phyloP scores from a whole-genome alignment of 2,329 filamentous ascomycete species.

The Calonectria fujianensis region DNA sequence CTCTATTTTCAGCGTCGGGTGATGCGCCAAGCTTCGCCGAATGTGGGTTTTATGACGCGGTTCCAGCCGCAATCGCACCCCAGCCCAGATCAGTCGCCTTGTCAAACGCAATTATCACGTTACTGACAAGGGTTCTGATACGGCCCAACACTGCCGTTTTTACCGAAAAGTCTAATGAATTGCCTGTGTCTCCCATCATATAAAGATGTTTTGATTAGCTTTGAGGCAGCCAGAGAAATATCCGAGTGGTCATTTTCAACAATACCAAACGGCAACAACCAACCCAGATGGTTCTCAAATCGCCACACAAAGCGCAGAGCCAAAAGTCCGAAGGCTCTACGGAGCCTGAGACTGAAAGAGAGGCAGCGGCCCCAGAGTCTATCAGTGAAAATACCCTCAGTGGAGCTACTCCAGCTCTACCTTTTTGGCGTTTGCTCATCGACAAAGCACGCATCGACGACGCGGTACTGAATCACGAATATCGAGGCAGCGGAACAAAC shows the following conservation, averaged over 20 bases:
- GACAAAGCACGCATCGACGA: slow-evolving; percentile 76
- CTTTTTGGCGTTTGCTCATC: slow-evolving; percentile 66
- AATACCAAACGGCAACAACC: not conserved
- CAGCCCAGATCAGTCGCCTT: slow-evolving; percentile 22
- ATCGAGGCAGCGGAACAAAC: slow-evolving; percentile 77
- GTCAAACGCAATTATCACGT: slow-evolving; percentile 35
- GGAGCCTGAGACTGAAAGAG: slow-evolving; percentile 4
- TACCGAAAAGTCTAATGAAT: slow-evolving; percentile 35
- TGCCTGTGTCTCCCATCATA: slow-evolving; percentile 13
- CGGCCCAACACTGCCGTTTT: slow-evolving; percentile 24
- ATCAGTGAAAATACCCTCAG: slow-evolving; percentile 37
- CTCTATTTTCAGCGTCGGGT: slow-evolving; percentile 23
- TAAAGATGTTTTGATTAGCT: slow-evolving; percentile 20
- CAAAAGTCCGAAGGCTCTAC: slow-evolving; percentile 7
- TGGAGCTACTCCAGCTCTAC: slow-evolving; percentile 11
- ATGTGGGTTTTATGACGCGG: slow-evolving; percentile 25
- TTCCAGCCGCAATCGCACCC: slow-evolving; percentile 1
- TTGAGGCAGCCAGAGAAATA: not conserved
- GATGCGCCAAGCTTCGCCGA: slow-evolving; percentile 17
- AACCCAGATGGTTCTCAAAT: slow-evolving; percentile 21
- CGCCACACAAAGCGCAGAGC: not conserved
- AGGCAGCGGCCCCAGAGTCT: not conserved
- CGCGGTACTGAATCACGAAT: slow-evolving; percentile 73
- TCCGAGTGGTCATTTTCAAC: slow-evolving; percentile 3
- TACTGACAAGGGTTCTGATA: slow-evolving; percentile 25